Evolutionary conservation across 306 rosid genomes (phyloP), one percentile per base, ranked within the genome.

Genomic region (Quercus ilex): DNA sequence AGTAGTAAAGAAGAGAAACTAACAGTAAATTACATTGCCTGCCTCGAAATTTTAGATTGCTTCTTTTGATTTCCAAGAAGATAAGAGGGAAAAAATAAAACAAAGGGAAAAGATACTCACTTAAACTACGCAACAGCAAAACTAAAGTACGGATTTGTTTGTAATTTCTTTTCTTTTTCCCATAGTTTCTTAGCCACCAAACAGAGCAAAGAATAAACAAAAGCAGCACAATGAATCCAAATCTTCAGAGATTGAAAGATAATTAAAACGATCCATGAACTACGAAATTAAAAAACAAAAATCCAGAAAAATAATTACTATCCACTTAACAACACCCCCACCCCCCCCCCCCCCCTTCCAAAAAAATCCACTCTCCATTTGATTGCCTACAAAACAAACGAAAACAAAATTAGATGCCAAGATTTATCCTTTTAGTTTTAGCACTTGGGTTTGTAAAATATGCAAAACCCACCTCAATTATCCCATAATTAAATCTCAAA

Each of bases 221-320:
- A 13, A 69, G 13, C 25, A 57, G 4, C 15, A 55, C 1, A n/a
- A 33, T 5, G 43, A 67, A 30, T 19, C 55, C 26, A 75, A 67
- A 30, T 19, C 38, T 60, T 77, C 71, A 76, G 69, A 85, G 74
- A 82, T 59, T 85, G 49, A 77, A 58, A 70, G 83, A 75, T 15
- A 59, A 65, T 69, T 71, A 59, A 77, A 77, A 69, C 30, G 77
- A 26, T 14, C 28, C 17, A 65, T 31, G 15, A 73, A 64, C 46
- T 41, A 41, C 46, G 46, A 41, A 8, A 8, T 41, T 41, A 41
- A 41, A 2, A 41, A 41, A 41, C 46, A 41, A 41, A 76, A 79
- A 79, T 52, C 46, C 83, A 82, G 81, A 81, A 56, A 79, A 73
- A 63, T 23, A 78, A 58, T 55, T 77, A 31, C 46, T 62, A 62